Percentiles rank a stretch among this genome's conserved stretches.
These are phyloP conservation scores for Cladorrhinum sp. DNA, from an alignment of 2,329 filamentous ascomycete genomes.

Conservation along the genomic window DNA sequence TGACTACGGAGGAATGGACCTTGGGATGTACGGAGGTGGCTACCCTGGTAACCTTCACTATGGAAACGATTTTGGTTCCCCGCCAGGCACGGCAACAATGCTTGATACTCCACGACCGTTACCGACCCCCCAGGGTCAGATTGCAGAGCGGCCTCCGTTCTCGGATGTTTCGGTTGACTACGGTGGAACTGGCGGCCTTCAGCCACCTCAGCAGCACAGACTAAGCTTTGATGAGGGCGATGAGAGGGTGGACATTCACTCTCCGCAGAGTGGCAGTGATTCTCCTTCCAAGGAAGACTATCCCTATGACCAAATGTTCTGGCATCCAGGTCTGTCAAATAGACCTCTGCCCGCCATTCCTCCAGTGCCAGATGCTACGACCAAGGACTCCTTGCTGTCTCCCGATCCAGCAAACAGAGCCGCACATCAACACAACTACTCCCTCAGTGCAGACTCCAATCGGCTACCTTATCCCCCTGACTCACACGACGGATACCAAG, in stretches of 20 bases:
- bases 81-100: slow-evolving; percentile 37
- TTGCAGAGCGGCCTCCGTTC: slow-evolving; percentile 42
- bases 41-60: slow-evolving; percentile 55
- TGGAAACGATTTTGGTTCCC: slow-evolving; percentile 46
- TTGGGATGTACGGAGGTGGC: slow-evolving; percentile 71
- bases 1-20: slow-evolving; percentile 69
- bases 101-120: slow-evolving; percentile 48
- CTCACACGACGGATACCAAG: slow-evolving; percentile 49
- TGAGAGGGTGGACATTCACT: slow-evolving; percentile 62
- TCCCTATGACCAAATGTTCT: slow-evolving; percentile 74
- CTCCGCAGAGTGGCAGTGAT: slow-evolving; percentile 58
- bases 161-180: slow-evolving; percentile 75
- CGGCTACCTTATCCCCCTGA: slow-evolving; percentile 37
- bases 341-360: slow-evolving; percentile 64
- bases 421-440: slow-evolving; percentile 48
- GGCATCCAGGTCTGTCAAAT: slow-evolving; percentile 74
- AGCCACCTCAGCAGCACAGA: slow-evolving; percentile 69
- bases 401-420: slow-evolving; percentile 41
- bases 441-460: slow-evolving; percentile 47
- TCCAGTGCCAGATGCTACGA: slow-evolving; percentile 30
- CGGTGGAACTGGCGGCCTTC: slow-evolving; percentile 83
- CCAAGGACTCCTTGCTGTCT: slow-evolving; percentile 13
- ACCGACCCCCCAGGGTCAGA: slow-evolving; percentile 43
- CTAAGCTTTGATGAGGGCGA: slow-evolving; percentile 93
- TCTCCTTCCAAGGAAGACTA: slow-evolving; percentile 70